A percentile compares a stretch with the other conserved stretches of the same genome.
Conservation (phyloP, 768 basidiomycete genomes). For the Galerina sulciceps region DNA sequence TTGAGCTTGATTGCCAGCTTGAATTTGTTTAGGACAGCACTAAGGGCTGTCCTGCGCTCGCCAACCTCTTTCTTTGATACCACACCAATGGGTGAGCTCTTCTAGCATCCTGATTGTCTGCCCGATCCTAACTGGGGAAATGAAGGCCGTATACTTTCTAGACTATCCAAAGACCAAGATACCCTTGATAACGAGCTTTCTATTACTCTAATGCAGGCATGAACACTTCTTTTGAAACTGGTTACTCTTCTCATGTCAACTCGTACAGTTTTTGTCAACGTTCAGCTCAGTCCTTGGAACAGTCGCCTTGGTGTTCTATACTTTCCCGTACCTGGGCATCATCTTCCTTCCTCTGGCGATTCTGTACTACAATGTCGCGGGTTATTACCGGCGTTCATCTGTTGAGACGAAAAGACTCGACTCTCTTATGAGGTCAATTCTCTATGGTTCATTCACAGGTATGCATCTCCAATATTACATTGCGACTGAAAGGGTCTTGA, state of each 20-base stretch:
- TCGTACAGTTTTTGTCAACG: slow-evolving; percentile 16
- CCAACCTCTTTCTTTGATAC: slow-evolving; percentile 76
- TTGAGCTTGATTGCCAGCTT: slow-evolving; percentile 46
- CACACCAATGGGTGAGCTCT: slow-evolving; percentile 60
- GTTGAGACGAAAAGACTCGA: slow-evolving; percentile 71
- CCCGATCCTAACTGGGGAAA: not conserved
- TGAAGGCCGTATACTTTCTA: slow-evolving; percentile 58
- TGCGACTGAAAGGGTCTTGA: not conserved
- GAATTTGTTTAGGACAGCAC: slow-evolving; percentile 58
- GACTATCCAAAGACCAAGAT: slow-evolving; percentile 69
- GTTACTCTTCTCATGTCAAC: not conserved
- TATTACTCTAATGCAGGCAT: slow-evolving; percentile 50
- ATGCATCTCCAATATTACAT: not conserved
- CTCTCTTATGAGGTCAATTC: slow-evolving; percentile 59
- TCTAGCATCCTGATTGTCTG: not conserved
- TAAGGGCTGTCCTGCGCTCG: slow-evolving; percentile 60
- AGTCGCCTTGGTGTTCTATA: slow-evolving; percentile 65
- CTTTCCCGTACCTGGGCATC: slow-evolving; percentile 69
- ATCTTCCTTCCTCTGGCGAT: slow-evolving; percentile 58
- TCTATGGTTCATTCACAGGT: slow-evolving; percentile 66
- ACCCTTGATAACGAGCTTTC: slow-evolving; percentile 57
- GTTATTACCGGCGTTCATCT: slow-evolving; percentile 63
- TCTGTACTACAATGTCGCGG: slow-evolving; percentile 56
- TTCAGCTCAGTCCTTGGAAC: slow-evolving; percentile 53
- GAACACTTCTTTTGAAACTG: not conserved